Conservation (phyloP, 1,284 basidiomycete genomes). For the Sporisorium scitamineum region DNA sequence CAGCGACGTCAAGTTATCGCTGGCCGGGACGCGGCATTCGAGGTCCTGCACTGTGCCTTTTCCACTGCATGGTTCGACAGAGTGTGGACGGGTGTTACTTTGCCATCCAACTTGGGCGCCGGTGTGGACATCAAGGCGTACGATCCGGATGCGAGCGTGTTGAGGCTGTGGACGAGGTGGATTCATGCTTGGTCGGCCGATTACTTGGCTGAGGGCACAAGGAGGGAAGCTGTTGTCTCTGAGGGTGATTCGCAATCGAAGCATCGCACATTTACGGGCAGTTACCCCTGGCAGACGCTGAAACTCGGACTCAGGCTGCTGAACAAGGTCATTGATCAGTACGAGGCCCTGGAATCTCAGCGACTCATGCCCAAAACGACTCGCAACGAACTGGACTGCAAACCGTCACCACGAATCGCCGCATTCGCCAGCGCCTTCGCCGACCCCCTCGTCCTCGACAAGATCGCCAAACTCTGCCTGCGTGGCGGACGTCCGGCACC, state of each 20-base stretch:
- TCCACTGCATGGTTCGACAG: constrained; percentile 6
- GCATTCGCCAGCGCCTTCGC: constrained; percentile 5
- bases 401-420: neutral
- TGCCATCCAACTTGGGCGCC: constrained; percentile 9
- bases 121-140: neutral
- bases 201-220: neutral
- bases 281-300: constrained; percentile 39
- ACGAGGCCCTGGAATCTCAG: constrained; percentile 1
- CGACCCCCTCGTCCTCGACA: constrained; percentile 8
- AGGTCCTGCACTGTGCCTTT: constrained; percentile 23
- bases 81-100: constrained; percentile 15
- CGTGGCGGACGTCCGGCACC: constrained; percentile 9
- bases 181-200: constrained; percentile 30
- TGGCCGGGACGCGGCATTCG: constrained; percentile 12
- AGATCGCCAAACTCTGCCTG: constrained; percentile 18
- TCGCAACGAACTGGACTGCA: neutral
- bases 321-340: constrained; percentile 19
- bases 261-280: constrained; percentile 14
- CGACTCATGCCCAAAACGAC: neutral
- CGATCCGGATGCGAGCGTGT: constrained; percentile 5
- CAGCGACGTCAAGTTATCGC: neutral
- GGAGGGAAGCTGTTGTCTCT: neutral
- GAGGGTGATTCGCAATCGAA: neutral
- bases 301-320: constrained; percentile 20
- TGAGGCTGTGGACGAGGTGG: constrained; percentile 45